Percentiles rank a stretch among this genome's conserved stretches.
Conservation (phyloP, 73 alveolate species). For the Paraurostyla sp. region DNA sequence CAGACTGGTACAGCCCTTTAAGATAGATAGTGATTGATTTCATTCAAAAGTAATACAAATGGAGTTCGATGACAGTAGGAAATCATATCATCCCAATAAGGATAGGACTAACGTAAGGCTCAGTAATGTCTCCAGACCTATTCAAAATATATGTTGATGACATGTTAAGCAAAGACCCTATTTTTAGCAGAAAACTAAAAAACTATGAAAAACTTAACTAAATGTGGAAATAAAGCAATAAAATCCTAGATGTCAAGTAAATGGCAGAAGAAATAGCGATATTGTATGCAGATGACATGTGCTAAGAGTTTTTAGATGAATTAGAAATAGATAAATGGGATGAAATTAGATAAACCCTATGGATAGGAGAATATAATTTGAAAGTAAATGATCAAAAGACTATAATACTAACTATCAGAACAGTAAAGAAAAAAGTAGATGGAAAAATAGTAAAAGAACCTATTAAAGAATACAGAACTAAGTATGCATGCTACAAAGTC, state of each 20-base stretch:
- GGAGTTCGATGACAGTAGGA: neutral
- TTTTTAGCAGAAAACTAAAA: neutral
- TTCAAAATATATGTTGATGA: neutral
- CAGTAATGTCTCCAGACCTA: neutral
- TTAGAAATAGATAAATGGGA: neutral
- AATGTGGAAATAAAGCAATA: neutral
- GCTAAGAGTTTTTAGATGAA: neutral
- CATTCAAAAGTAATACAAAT: neutral
- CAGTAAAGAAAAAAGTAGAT: neutral
- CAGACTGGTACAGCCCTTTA: neutral
- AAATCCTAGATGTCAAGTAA: neutral
- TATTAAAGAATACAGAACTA: neutral
- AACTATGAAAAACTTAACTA: neutral
- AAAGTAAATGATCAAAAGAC: neutral
- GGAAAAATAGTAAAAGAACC: neutral
- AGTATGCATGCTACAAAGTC: neutral
- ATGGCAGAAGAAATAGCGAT: neutral
- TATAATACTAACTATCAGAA: neutral
- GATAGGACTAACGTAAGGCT: neutral
- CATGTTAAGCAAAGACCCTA: neutral
- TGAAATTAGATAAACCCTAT: neutral
- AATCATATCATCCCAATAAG: neutral
- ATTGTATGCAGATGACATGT: conserved; percentile 5
- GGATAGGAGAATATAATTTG: neutral
- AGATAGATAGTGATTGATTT: neutral